Base-by-base conservation (phyloP, 495 filamentous ascomycete species). In the Neurospora sublineolata region DNA sequence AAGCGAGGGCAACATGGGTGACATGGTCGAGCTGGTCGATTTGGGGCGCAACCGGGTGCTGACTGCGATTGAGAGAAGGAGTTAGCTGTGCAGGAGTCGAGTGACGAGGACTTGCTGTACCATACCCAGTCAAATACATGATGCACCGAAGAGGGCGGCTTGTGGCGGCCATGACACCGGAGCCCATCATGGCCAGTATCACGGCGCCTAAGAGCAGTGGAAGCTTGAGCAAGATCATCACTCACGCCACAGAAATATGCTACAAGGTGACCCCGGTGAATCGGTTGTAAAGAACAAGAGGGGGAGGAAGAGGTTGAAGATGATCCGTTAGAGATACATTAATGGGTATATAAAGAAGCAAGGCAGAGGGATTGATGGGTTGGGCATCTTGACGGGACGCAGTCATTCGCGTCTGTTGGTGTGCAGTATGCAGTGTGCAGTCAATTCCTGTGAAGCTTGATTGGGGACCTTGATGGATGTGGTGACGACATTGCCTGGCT, bases 1-100 rank as follows among this genome's bases (percentile, higher is more conserved):
- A 93, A 1, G 87, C 89, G 77, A 92, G 82, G 23, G 89, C 87
- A 3, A 91, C 90, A 80, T 92, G 88, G 5, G 87, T 88, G 8
- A 90, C 81, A 39, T 84, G 75, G 18, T 76, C 76, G 18, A 87
- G 80, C 9, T 87, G 78, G 20, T 81, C 71, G 14, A 75, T 58
- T 8, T 84, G 80, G 16, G 88, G 87, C 8, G 86, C 74, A 23
- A 86, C 74, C 41, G 83, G 82, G 70, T 89, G 86, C 69, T 88
- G 86, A 12, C 86, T 89, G 74, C 40, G 33, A 23, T 41, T 27
- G 37, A 42, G 27, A 14, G 10, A 18, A 71, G 36, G 37, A 67
- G 16, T 37, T 37, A 33, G 60, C 68, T 20, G 38, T n/a, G 27
- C 69, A 33, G 52, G 18, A 6, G 23, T 9, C 7, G 11, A 60